Evolutionary conservation across 139 green algal species (phyloP).

Genomic region (Chlorella sp.): DNA sequence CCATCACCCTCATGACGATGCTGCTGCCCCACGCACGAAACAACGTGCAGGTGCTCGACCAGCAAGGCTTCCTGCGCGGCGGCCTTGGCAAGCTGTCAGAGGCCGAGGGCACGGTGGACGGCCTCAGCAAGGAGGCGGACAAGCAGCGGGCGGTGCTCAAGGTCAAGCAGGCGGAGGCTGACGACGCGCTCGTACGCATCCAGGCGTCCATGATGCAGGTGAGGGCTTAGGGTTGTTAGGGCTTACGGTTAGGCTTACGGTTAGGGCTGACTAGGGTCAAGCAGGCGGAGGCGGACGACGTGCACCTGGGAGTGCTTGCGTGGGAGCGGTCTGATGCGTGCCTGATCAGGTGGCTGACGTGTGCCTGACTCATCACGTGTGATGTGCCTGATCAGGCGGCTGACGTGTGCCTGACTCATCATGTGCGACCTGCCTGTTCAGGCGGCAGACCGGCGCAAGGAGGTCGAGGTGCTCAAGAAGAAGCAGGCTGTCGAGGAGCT

Average conservation of each 20-base stretch:
- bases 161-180: slow-evolving; percentile 59
- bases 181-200: slow-evolving; percentile 56
- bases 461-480: slow-evolving; percentile 60
- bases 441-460: no score
- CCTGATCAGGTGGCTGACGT: no score
- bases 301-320: slow-evolving; percentile 48
- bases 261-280: slow-evolving; percentile 65
- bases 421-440: no score
- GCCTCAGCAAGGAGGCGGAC: slow-evolving; percentile 46
- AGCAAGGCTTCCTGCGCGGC: slow-evolving; percentile 47
- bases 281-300: slow-evolving; percentile 58
- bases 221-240: no score
- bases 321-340: no score
- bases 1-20: no score
- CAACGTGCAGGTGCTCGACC: slow-evolving; percentile 37
- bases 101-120: slow-evolving; percentile 59
- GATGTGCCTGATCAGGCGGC: no score
- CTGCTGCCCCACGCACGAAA: no score
- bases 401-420: no score
- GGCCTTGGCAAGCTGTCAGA: slow-evolving; percentile 71
- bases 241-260: no score
- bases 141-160: slow-evolving; percentile 56
- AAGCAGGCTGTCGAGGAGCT: slow-evolving; percentile 52
- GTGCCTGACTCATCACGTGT: no score
- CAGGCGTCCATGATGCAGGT: slow-evolving; percentile 44